phyloP scores from a whole-genome alignment of 208 protist species.

The Trypanosoma platydactyli region DNA sequence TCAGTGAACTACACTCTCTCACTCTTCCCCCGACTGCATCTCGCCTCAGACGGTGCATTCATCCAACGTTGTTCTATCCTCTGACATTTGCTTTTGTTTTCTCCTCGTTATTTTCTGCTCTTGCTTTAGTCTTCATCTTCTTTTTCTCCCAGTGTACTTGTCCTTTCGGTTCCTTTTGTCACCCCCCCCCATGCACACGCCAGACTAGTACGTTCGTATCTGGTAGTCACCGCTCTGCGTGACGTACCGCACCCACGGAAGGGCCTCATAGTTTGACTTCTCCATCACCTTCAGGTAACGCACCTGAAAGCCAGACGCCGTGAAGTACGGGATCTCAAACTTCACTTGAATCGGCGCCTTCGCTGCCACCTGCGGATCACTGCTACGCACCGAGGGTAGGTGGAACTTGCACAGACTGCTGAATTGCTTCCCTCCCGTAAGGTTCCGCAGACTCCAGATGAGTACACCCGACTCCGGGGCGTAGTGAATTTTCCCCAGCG shows the following conservation, averaged over 20 bases:
- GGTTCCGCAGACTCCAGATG: conserved; percentile 98
- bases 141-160: conserved; percentile 3
- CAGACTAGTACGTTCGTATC: conserved; percentile 79
- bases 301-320: conserved; percentile 98
- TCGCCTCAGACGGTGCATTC: too few relatives aligned
- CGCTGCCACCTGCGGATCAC: conserved; percentile 64
- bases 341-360: conserved; percentile 95
- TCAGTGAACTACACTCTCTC: not conserved
- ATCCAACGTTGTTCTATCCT: too few relatives aligned
- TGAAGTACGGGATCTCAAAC: conserved; percentile 99
- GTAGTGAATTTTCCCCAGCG: conserved; percentile 92
- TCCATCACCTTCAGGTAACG: conserved; percentile 98
- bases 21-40: not conserved
- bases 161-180: conserved; percentile 1
- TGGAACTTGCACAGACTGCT: conserved; percentile 94
- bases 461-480: conserved; percentile 96
- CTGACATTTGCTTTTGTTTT: not conserved
- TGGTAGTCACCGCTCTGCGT: conserved; percentile 97
- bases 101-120: conserved; percentile 10
- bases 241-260: conserved; percentile 99
- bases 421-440: conserved; percentile 94
- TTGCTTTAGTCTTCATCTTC: conserved; percentile 1
- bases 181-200: not conserved
- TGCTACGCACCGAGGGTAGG: conserved; percentile 92
- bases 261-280: conserved; percentile 94